Percentiles rank a stretch among this genome's conserved stretches.
Conservation (phyloP, 2,329 filamentous ascomycete species). For the Cryphonectria japonica region DNA sequence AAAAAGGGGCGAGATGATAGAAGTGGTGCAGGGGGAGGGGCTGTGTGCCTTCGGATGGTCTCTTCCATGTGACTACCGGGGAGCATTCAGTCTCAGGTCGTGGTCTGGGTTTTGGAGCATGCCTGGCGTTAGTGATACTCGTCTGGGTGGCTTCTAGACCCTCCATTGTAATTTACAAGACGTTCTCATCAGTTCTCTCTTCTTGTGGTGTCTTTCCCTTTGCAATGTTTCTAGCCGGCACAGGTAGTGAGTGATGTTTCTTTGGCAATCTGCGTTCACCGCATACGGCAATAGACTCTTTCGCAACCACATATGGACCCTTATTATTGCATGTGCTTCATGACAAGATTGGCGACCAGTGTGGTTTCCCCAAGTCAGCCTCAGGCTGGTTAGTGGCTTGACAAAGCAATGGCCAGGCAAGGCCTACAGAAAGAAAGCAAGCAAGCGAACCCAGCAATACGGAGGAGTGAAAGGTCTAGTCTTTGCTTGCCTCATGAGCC, state of each 20-base stretch:
- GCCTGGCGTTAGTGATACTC: conserved; percentile 31
- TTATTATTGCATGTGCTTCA: too few species aligned
- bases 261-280: conserved; percentile 10
- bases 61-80: conserved; percentile 15
- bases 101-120: conserved; percentile 30
- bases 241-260: background rate
- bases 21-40: conserved; percentile 37
- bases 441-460: background rate
- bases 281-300: conserved; percentile 21
- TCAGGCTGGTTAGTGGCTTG: background rate
- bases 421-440: background rate
- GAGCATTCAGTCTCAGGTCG: conserved; percentile 18
- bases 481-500: background rate
- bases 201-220: conserved; percentile 10
- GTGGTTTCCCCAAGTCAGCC: background rate
- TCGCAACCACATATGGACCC: background rate
- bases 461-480: background rate
- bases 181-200: conserved; percentile 20
- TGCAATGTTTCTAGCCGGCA: conserved; percentile 6
- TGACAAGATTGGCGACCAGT: background rate
- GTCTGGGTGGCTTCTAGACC: conserved; percentile 31
- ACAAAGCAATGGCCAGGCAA: background rate
- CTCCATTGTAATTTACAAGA: conserved; percentile 32
- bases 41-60: conserved; percentile 38
- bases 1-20: conserved; percentile 31